These are phyloP conservation scores for Phytopythium vexans DNA, from an alignment of 352 stramenopile genomes.

Conservation along the genomic window DNA sequence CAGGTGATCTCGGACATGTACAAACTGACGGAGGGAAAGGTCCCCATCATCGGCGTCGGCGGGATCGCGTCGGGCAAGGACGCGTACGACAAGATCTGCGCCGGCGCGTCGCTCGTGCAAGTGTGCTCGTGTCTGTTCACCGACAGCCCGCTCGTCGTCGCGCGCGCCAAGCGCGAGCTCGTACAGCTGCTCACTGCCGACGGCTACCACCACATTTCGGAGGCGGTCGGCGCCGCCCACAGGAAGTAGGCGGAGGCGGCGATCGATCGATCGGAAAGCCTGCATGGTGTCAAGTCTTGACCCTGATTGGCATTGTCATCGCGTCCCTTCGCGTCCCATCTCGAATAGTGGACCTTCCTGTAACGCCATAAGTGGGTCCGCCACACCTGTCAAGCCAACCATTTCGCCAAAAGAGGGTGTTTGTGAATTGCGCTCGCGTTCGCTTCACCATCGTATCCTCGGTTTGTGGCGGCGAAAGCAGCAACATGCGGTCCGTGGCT, in stretches of 20 bases:
- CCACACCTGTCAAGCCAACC: too few relatives aligned
- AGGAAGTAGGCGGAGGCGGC: slow-evolving; percentile 23
- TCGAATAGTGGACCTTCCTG: too few relatives aligned
- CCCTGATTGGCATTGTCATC: too few relatives aligned
- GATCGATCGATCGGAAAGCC: too few relatives aligned
- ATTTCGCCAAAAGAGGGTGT: too few relatives aligned
- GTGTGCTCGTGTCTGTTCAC: slow-evolving; percentile 94
- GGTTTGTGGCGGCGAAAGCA: too few relatives aligned
- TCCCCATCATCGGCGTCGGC: slow-evolving; percentile 96
- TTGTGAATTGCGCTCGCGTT: too few relatives aligned
- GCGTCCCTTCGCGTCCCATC: too few relatives aligned
- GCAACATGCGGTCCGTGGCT: too few relatives aligned
- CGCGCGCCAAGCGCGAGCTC: slow-evolving; percentile 89
- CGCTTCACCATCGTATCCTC: too few relatives aligned
- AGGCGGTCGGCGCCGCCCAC: slow-evolving; percentile 86
- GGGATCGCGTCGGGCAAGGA: slow-evolving; percentile 90
- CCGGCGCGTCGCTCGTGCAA: slow-evolving; percentile 94
- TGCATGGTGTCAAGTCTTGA: too few relatives aligned
- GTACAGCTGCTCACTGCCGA: slow-evolving; percentile 74
- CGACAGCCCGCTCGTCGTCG: slow-evolving; percentile 84
- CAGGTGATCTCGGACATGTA: slow-evolving; percentile 95
- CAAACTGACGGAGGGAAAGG: slow-evolving; percentile 87
- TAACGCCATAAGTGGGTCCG: too few relatives aligned
- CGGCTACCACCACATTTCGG: slow-evolving; percentile 74
- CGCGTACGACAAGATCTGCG: slow-evolving; percentile 97